Evolutionary conservation across 768 basidiomycete species (phyloP).

Genomic region (Imleria badia): DNA sequence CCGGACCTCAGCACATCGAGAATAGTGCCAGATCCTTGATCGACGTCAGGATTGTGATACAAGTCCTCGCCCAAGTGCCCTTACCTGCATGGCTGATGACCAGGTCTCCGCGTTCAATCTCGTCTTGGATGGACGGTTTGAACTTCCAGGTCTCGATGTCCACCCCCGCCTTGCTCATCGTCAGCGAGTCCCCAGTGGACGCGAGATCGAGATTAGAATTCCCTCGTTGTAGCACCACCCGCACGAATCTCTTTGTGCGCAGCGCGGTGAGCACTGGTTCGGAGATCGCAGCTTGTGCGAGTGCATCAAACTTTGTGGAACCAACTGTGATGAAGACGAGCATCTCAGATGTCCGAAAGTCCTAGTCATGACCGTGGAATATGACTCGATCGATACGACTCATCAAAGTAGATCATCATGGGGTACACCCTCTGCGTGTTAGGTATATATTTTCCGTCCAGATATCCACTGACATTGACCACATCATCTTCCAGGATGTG

Average conservation of each 20-base stretch:
- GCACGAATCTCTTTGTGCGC: constrained; percentile 51
- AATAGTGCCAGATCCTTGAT: constrained; percentile 88
- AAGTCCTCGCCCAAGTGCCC: constrained; percentile 15
- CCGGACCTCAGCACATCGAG: constrained; percentile 76
- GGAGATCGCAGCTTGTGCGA: constrained; percentile 62
- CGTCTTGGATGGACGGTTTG: constrained; percentile 66
- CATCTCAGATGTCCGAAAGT: background rate
- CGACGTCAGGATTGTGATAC: background rate
- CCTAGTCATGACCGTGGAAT: background rate
- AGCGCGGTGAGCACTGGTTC: constrained; percentile 58
- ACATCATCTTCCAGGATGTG: constrained; percentile 67
- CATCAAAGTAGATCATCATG: constrained; percentile 43
- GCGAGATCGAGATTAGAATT: constrained; percentile 48
- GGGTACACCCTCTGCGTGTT: constrained; percentile 91
- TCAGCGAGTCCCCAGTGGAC: constrained; percentile 15
- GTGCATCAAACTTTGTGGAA: constrained; percentile 80
- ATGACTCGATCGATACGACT: constrained; percentile 9
- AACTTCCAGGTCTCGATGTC: constrained; percentile 69
- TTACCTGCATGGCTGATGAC: constrained; percentile 94
- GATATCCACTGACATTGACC: constrained; percentile 14
- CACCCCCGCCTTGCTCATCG: constrained; percentile 39
- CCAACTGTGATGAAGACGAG: constrained; percentile 81
- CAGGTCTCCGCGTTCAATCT: constrained; percentile 66
- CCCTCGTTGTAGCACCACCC: constrained; percentile 77
- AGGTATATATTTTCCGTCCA: constrained; percentile 42